These are phyloP conservation scores for Epichloe baconii DNA, from an alignment of 2,329 filamentous ascomycete species.

Conservation along the genomic window DNA sequence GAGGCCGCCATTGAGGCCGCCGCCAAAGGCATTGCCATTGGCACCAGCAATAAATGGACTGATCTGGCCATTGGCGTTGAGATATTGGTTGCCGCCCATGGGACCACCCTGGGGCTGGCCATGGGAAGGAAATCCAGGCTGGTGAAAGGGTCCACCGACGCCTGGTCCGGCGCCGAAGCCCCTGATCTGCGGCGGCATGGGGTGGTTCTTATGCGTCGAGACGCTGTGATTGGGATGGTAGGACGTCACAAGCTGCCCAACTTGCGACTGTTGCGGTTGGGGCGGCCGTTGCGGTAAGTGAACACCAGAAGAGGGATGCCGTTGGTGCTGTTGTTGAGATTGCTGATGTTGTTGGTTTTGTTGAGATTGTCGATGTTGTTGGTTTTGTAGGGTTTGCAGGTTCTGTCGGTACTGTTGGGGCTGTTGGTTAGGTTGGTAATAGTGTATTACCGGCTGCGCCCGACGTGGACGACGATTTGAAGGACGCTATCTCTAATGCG, in stretches of 20 bases:
- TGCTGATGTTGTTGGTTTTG: background rate
- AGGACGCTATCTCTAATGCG: conserved; percentile 16
- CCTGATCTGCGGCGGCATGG: conserved; percentile 26
- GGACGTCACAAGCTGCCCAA: background rate
- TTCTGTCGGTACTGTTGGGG: background rate
- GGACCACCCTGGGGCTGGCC: conserved; percentile 36
- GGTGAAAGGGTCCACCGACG: conserved; percentile 27
- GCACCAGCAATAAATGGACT: conserved; percentile 52
- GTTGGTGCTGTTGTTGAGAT: background rate
- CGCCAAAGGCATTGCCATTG: conserved; percentile 42
- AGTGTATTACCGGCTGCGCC: background rate
- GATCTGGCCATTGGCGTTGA: conserved; percentile 52
- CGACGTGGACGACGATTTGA: background rate
- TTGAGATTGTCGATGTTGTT: background rate
- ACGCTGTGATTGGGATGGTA: background rate
- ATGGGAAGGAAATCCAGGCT: conserved; percentile 39
- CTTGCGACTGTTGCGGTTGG: background rate
- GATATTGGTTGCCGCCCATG: conserved; percentile 58
- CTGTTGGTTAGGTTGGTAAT: background rate
- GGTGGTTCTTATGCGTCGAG: background rate
- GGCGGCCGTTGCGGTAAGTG: background rate
- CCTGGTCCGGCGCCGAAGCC: conserved; percentile 25
- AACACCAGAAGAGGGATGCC: background rate
- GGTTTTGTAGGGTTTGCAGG: background rate
- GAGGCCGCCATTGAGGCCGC: conserved; percentile 42